A percentile compares a stretch with the other conserved stretches of the same genome.
These are phyloP conservation scores for Miscanthus lutarioriparius DNA, from an alignment of 176 grass and related monocot species.

Conservation along the genomic window DNA sequence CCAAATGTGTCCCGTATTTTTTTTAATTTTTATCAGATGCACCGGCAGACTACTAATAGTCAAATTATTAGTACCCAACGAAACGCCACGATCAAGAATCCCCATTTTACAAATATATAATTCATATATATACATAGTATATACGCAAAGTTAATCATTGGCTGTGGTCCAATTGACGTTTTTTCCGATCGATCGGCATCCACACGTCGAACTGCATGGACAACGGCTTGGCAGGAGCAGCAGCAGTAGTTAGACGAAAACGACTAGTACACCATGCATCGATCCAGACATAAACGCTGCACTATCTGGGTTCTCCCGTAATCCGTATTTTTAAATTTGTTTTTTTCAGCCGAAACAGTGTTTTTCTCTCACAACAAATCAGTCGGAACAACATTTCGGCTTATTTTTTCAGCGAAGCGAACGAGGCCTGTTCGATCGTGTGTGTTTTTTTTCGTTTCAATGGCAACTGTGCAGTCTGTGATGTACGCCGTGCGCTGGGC, in stretches of 20 bases:
- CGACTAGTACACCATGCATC: not conserved
- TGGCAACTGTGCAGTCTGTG: not conserved
- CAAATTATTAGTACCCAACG: too few relatives aligned
- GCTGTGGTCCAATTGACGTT: not conserved
- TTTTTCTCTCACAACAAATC: too few relatives aligned
- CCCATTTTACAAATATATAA: not conserved
- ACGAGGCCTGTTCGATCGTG: not conserved
- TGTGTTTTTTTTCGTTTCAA: not conserved
- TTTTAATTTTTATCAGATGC: not conserved
- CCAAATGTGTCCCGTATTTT: too few relatives aligned
- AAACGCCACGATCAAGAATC: not conserved
- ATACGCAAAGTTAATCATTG: not conserved
- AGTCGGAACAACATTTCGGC: too few relatives aligned
- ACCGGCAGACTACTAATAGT: not conserved
- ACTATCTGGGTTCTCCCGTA: too few relatives aligned
- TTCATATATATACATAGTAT: not conserved
- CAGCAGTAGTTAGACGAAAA: not conserved
- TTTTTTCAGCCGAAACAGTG: too few relatives aligned
- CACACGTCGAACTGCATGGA: not conserved
- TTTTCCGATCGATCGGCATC: not conserved
- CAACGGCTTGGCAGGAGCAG: not conserved
- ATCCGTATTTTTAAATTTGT: too few relatives aligned
- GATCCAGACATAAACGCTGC: not conserved
- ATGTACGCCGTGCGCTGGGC: not conserved
- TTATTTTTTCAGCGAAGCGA: too few relatives aligned